Evolutionary conservation across 805 yeast genomes (phyloP).

Genomic region (Candida germanica): DNA sequence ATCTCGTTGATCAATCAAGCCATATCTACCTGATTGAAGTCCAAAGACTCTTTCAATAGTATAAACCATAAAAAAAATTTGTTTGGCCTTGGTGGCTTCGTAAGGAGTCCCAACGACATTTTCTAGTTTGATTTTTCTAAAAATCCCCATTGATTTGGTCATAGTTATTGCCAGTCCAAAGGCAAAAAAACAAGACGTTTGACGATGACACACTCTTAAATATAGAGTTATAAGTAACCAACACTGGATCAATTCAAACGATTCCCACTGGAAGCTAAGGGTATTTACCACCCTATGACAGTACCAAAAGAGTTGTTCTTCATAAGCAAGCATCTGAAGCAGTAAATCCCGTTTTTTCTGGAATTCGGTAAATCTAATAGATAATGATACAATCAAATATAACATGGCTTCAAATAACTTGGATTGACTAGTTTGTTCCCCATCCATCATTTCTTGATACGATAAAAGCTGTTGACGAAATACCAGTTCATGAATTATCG

Average conservation of each 20-base stretch:
- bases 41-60: conserved; percentile 53
- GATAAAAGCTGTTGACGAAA: conserved; percentile 48
- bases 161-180: conserved; percentile 34
- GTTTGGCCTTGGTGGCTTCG: conserved; percentile 45
- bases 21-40: conserved; percentile 50
- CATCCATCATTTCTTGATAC: conserved; percentile 19
- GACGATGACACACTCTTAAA: conserved; percentile 36
- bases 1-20: conserved; percentile 35
- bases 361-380: conserved; percentile 51
- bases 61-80: conserved; percentile 56
- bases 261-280: conserved; percentile 41
- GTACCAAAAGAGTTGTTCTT: conserved; percentile 34
- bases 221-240: conserved; percentile 39
- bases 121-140: conserved; percentile 18
- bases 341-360: conserved; percentile 26
- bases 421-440: conserved; percentile 20
- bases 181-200: conserved; percentile 31
- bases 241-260: conserved; percentile 40
- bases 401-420: conserved; percentile 52
- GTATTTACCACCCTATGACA: conserved; percentile 28
- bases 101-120: conserved; percentile 22
- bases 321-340: conserved; percentile 24
- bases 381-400: conserved; percentile 45
- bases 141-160: conserved; percentile 38
- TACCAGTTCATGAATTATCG: conserved; percentile 51